phyloP scores from a whole-genome alignment of 2,329 filamentous ascomycete species.

The Alternaria atra region DNA sequence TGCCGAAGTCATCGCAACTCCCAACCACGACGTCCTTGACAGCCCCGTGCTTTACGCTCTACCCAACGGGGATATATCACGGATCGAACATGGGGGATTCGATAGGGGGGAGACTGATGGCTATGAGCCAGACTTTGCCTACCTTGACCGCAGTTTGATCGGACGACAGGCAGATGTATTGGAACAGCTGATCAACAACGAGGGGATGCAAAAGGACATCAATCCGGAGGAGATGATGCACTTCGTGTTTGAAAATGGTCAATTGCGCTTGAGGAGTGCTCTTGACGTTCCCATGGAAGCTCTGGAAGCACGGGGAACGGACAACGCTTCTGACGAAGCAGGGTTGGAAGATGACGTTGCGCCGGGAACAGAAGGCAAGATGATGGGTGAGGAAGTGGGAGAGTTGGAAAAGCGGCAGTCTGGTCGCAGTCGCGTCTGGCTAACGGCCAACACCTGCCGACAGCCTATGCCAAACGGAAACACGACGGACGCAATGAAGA shows the following conservation, averaged over 20 bases:
- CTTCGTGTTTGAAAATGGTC: slow-evolving; percentile 70
- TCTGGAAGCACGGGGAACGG: slow-evolving; percentile 26
- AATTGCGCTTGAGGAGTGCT: slow-evolving; percentile 59
- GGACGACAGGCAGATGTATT: slow-evolving; percentile 65
- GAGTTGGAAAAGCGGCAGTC: slow-evolving; percentile 37
- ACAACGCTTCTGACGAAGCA: slow-evolving; percentile 19
- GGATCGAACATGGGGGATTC: slow-evolving; percentile 33
- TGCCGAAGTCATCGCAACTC: slow-evolving; percentile 57
- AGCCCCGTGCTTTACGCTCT: slow-evolving; percentile 26
- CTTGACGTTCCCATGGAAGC: slow-evolving; percentile 36
- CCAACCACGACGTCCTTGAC: slow-evolving; percentile 22
- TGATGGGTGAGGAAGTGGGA: neutral
- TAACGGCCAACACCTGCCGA: slow-evolving; percentile 86
- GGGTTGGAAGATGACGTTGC: neutral
- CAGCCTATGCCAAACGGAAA: slow-evolving; percentile 71
- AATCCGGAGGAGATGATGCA: slow-evolving; percentile 68
- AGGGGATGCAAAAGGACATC: slow-evolving; percentile 67
- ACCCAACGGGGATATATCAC: slow-evolving; percentile 56
- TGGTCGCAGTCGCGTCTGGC: slow-evolving; percentile 65
- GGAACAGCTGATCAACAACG: slow-evolving; percentile 70
- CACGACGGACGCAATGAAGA: slow-evolving; percentile 51
- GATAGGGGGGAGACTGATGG: slow-evolving; percentile 42
- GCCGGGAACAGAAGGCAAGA: neutral
- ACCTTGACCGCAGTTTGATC: slow-evolving; percentile 70
- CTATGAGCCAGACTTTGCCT: slow-evolving; percentile 70